phyloP scores from a whole-genome alignment of 495 filamentous ascomycete genomes.

The Podospora bellae-mahoneyi region DNA sequence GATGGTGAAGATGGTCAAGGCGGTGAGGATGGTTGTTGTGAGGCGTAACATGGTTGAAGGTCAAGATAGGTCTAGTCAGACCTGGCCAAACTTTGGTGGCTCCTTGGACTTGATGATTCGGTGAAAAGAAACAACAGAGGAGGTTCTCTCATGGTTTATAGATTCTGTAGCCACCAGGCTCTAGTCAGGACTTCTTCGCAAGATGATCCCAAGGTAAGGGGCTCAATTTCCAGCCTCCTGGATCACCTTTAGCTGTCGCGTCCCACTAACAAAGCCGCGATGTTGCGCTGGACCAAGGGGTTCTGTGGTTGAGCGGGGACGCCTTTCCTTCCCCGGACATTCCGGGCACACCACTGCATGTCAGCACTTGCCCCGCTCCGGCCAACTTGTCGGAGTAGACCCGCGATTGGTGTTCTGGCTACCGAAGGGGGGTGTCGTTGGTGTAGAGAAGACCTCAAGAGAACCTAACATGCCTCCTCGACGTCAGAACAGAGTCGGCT shows the following conservation, averaged over 20 bases:
- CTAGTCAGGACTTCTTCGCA: too few species aligned
- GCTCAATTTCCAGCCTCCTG: background rate
- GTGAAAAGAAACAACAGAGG: background rate
- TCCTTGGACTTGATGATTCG: background rate
- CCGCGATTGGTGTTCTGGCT: background rate
- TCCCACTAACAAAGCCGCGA: constrained; percentile 10
- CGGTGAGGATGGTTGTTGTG: background rate
- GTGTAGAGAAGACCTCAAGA: background rate
- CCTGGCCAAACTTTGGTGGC: background rate
- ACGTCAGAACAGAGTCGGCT: background rate
- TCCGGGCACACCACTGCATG: background rate
- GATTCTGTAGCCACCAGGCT: too few species aligned
- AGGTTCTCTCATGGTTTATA: background rate
- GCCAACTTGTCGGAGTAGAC: background rate
- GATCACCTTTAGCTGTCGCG: background rate
- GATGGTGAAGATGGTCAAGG: background rate
- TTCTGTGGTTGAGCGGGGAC: too few species aligned
- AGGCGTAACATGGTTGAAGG: background rate
- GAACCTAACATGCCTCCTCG: background rate
- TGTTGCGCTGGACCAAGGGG: constrained; percentile 5
- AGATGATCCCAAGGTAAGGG: too few species aligned
- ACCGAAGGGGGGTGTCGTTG: background rate
- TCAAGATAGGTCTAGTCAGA: background rate
- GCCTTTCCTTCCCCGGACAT: constrained; percentile 3
- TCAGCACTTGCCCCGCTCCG: constrained; percentile 10